Base-by-base conservation (phyloP, 176 grass and related monocot species). In the Chloris gayana region DNA sequence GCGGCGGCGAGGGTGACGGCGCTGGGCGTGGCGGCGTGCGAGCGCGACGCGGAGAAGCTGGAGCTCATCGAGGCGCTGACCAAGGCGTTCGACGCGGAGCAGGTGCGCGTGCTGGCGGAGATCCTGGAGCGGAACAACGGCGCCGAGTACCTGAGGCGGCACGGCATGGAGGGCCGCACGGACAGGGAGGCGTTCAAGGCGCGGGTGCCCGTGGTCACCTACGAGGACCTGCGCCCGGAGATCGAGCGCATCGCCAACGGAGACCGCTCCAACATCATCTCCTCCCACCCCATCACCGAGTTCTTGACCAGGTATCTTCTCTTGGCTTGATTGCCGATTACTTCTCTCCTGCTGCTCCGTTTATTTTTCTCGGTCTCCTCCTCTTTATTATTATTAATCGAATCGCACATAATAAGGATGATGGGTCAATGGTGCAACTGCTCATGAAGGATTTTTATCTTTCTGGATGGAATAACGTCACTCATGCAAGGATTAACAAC, bases 161-260 rank as follows among this genome's bases (percentile, higher is more conserved):
- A 94, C 79, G 72, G 74, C 64, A 89, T 94, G 87, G 86, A 80
- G 21, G 90, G 92, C 0, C 67, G 88, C 67, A 93, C 88, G 9
- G 95, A 94, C 80, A 72, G 88, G 6, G 70, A 42, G 12, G 9
- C 88, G 51, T 98, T 94, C 92, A 94, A 94, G 90, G 73, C 80
- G 7, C 66, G 78, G 31, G 84, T 98, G 51, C 93, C 93, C 24
- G 82, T 95, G 14, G 93, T 95, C 17, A 88, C 90, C 17, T 98
- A 98, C 65, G 92, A 95, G 78, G 95, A 98, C 85, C 72, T 98
- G 30, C 90, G 85, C 41, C 86, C 92, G 15, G 92, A 93, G 74
- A 98, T 98, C 79, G 83, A 95, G 42, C 89, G 95, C 69, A 98
- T 98, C 84, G 95, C 95, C 63, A 91, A 98, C 67, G 95, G 95